Base-by-base conservation (phyloP, 257 asterid genomes). In the Solanum arcanum region DNA sequence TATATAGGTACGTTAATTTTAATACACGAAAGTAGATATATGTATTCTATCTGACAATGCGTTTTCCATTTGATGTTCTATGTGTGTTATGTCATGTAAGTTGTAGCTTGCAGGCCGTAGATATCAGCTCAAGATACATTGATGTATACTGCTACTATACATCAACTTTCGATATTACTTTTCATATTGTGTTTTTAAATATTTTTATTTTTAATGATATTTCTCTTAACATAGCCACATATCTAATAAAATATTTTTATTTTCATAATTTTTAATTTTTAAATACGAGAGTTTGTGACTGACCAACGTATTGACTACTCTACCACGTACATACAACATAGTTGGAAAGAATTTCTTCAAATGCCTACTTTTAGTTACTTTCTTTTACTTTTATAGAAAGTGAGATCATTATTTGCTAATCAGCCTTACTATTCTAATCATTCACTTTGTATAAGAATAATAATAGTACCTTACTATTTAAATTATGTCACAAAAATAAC, bases 321-420 rank as follows among this genome's bases (percentile, higher is more conserved):
- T 62, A 8, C 66, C 6, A 27, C 31, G 3, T 29, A 27, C 5
- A 27, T 27, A 6, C 4, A 6, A 23, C 1, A 27, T 78, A 5
- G 20, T 44, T 15, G 9, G 25, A 16, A 27, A 44, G 14, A 27
- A 44, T 25, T 75, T 78, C 41, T 78, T 78, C 66, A 14, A 18
- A 27, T 37, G 20, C 59, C 35, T 27, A 27, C 39, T 77, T 41
- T 42, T 21, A 5, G 20, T 76, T 76, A 23, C n/a, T 77, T 41
- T 21, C 39, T 33, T 25, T 80, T 80, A 9, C 39, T 8, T 25
- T 77, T 3, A 15, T 5, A 47, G 42, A 47, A 80, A 47, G 85
- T 80, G 68, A 80, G 42, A 11, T 80, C 68, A 80, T 47, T 80
- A 80, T 80, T 80, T 47, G 68, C 68, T 47, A 80, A 80, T 80